phyloP scores from a whole-genome alignment of 352 stramenopile genomes.

The Globisporangium acanthophoron region DNA sequence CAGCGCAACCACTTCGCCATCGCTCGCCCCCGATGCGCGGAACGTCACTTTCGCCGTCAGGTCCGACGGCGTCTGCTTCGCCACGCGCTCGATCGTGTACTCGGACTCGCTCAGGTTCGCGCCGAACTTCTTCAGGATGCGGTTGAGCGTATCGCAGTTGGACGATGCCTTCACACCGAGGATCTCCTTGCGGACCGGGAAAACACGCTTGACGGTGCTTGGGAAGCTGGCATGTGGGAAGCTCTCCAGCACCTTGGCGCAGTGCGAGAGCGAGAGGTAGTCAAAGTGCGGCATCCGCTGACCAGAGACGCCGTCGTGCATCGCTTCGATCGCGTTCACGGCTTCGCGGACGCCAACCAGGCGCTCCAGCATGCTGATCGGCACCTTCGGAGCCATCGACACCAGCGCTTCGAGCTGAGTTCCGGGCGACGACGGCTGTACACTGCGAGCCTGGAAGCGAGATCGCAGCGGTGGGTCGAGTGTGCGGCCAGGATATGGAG shows the following conservation, averaged over 20 bases:
- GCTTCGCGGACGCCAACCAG: constrained; percentile 69
- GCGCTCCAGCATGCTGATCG: constrained; percentile 47
- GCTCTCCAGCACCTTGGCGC: constrained; percentile 36
- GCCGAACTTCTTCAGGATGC: constrained; percentile 49
- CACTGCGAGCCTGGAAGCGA: constrained; percentile 76
- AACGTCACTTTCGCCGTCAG: constrained; percentile 22
- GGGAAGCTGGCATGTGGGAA: constrained; percentile 44
- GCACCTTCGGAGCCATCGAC: constrained; percentile 35
- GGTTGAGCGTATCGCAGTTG: constrained; percentile 45
- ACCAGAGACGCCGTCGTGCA: constrained; percentile 25
- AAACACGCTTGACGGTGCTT: constrained; percentile 38
- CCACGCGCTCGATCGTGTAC: constrained; percentile 34
- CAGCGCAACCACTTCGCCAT: constrained; percentile 23
- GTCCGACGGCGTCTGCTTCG: constrained; percentile 19
- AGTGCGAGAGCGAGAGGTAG: constrained; percentile 54
- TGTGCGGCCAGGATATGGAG: constrained; percentile 79
- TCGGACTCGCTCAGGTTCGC: constrained; percentile 17
- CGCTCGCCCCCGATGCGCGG: background rate
- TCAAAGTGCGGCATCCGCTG: constrained; percentile 73
- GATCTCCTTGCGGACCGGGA: constrained; percentile 48
- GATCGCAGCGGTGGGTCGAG: constrained; percentile 85
- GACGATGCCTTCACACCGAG: constrained; percentile 30
- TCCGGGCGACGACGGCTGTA: constrained; percentile 55
- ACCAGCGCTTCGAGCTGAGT: constrained; percentile 59
- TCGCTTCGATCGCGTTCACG: constrained; percentile 65